These are phyloP conservation scores for Penicillium psychrosexuale DNA, from an alignment of 2,329 filamentous ascomycete species.

Conservation along the genomic window DNA sequence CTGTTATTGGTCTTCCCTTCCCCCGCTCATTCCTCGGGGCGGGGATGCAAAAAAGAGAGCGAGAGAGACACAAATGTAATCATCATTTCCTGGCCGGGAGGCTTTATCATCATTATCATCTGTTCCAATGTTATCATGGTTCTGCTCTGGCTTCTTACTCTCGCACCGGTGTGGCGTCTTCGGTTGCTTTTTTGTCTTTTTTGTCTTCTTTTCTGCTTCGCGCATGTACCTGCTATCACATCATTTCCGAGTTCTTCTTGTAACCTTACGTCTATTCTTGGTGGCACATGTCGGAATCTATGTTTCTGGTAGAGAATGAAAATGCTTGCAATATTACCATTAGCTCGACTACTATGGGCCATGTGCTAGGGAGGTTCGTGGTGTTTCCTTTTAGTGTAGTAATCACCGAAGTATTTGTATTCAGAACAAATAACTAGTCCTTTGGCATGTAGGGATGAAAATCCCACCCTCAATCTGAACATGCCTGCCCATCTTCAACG, in stretches of 20 bases:
- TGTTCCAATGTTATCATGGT: background rate
- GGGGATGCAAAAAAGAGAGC: background rate
- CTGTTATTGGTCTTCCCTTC: background rate
- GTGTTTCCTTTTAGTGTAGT: background rate
- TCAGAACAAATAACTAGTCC: background rate
- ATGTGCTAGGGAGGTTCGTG: background rate
- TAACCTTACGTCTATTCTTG: background rate
- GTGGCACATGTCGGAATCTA: background rate
- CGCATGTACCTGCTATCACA: no score
- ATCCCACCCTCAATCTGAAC: background rate
- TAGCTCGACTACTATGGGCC: no score
- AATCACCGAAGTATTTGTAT: background rate
- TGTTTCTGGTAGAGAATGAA: background rate
- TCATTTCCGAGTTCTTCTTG: background rate
- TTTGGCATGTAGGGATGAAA: no score
- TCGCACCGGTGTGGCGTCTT: background rate
- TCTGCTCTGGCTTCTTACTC: background rate
- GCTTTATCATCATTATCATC: background rate
- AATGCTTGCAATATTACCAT: background rate
- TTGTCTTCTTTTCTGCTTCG: no score
- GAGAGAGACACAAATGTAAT: constrained; percentile 6
- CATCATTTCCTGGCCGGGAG: background rate
- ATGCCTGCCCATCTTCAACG: background rate
- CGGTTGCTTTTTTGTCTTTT: background rate
- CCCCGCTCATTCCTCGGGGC: background rate